Evolutionary conservation across 2,329 filamentous ascomycete genomes (phyloP), one percentile per base, ranked within the genome.

Genomic region (Blastomyces parvus): DNA sequence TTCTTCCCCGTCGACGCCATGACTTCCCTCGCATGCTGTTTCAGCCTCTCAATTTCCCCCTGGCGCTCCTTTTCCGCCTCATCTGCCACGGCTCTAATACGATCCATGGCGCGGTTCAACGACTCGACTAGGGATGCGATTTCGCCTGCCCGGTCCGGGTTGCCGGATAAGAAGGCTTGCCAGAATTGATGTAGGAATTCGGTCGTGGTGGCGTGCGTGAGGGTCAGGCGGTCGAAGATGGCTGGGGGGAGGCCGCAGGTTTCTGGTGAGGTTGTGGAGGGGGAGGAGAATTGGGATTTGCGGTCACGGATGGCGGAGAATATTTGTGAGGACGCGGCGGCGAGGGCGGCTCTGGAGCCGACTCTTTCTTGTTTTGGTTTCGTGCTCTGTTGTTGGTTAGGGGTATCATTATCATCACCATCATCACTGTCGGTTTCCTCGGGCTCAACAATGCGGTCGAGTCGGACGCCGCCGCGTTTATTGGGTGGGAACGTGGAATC

Each of bases 121-220:
- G 91, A 93, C 73, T 96, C 90, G 8, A 89, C 86, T 57, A 97
- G 82, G 66, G 89, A 91, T 7, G 87, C 86, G 17, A 97, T 82
- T 76, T 99, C 93, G 52, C 82, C 82, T 0, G 90, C 90, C 42
- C 90, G 87, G 64, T 90, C 87, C 0, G 89, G 79, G 71, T 97
- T 90, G 17, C 92, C 93, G 0, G 92, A 97, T 33, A 96, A 82
- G 71, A 96, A 99, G 0, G 92, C 86, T 42, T 85, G 84, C 93
- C 93, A 99, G 79, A 99, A 99, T 74, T 97, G 95, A 70, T 93
- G 90, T n/a, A 99, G 80, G 71, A 97, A 99, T 72, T 99, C 94
- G 46, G 90, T 88, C 0, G 91, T 95, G 0, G 94, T 99, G 61
- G 92, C 92, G 73, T 97, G 91, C 0, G 93, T 96, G 62, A 89